Conservation (phyloP, 1,139 yeast genomes). For the Scheffersomyces quercinus region DNA sequence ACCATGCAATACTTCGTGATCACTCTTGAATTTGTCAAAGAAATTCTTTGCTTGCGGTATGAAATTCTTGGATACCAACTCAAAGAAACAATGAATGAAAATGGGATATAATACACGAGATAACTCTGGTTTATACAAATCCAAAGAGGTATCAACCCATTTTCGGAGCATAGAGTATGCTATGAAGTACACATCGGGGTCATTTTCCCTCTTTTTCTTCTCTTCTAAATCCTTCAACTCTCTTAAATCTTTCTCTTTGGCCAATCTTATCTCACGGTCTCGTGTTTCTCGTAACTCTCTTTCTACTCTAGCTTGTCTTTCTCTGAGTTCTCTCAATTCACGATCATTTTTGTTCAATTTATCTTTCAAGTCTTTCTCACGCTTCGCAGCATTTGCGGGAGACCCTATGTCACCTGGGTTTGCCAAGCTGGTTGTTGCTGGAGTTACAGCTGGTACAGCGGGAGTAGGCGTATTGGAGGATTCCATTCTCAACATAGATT, state of each 20-base stretch:
- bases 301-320: conserved; percentile 35
- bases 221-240: conserved; percentile 43
- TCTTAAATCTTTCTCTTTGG: conserved; percentile 44
- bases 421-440: conserved; percentile 44
- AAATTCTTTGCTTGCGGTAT: conserved; percentile 67
- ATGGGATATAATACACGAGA: conserved; percentile 83
- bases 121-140: conserved; percentile 87
- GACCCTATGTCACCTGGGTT: conserved; percentile 37
- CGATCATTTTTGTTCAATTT: conserved; percentile 29
- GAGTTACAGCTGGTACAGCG: conserved; percentile 49
- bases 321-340: conserved; percentile 45
- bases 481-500: conserved; percentile 89
- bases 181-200: conserved; percentile 70
- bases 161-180: conserved; percentile 79
- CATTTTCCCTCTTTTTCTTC: conserved; percentile 43
- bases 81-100: conserved; percentile 84
- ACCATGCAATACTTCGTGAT: conserved; percentile 76
- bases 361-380: conserved; percentile 31
- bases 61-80: conserved; percentile 65
- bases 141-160: conserved; percentile 92
- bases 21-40: conserved; percentile 71
- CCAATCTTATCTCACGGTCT: conserved; percentile 41
- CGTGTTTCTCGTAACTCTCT: conserved; percentile 40
- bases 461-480: conserved; percentile 70
- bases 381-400: conserved; percentile 25